phyloP scores from a whole-genome alignment of 2,329 filamentous ascomycete genomes.

The Lachnum nothofagi region DNA sequence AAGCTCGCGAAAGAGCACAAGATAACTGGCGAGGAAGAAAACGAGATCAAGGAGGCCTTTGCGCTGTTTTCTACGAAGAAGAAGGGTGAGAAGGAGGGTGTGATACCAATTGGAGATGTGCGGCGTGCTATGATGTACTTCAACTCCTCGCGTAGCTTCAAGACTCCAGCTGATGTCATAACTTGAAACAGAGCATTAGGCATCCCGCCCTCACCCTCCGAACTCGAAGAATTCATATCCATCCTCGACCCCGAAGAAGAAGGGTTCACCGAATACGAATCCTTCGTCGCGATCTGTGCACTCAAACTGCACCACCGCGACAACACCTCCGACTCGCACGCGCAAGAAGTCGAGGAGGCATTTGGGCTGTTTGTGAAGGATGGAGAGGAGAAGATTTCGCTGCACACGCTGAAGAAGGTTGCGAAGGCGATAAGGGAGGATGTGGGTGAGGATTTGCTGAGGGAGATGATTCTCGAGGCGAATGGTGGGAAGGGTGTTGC shows the following conservation, averaged over 20 bases:
- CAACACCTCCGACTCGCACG: constrained; percentile 47
- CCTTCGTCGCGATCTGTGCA: constrained; percentile 83
- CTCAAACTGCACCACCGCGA: constrained; percentile 68
- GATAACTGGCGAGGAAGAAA: constrained; percentile 76
- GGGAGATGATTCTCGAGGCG: constrained; percentile 93
- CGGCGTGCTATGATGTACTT: constrained; percentile 66
- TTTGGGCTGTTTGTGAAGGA: constrained; percentile 71
- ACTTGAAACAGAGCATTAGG: constrained; percentile 66
- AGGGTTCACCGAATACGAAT: constrained; percentile 71
- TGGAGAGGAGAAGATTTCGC: constrained; percentile 61
- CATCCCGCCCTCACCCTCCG: constrained; percentile 59
- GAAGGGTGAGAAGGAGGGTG: constrained; percentile 64
- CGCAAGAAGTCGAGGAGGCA: constrained; percentile 70
- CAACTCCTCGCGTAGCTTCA: constrained; percentile 1
- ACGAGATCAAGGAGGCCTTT: constrained; percentile 88
- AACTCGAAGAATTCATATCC: constrained; percentile 71
- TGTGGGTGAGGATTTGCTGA: constrained; percentile 74
- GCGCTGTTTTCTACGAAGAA: constrained; percentile 70
- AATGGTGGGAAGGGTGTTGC: constrained; percentile 72
- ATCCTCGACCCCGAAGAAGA: constrained; percentile 78
- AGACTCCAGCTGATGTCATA: not conserved
- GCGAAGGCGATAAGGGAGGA: constrained; percentile 79
- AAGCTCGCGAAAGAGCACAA: constrained; percentile 91
- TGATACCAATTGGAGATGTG: constrained; percentile 42
- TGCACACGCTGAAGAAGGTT: constrained; percentile 72